A percentile compares a stretch with the other conserved stretches of the same genome.
Conservation (phyloP, 208 protist genomes). For the Leishmania amazonensis region DNA sequence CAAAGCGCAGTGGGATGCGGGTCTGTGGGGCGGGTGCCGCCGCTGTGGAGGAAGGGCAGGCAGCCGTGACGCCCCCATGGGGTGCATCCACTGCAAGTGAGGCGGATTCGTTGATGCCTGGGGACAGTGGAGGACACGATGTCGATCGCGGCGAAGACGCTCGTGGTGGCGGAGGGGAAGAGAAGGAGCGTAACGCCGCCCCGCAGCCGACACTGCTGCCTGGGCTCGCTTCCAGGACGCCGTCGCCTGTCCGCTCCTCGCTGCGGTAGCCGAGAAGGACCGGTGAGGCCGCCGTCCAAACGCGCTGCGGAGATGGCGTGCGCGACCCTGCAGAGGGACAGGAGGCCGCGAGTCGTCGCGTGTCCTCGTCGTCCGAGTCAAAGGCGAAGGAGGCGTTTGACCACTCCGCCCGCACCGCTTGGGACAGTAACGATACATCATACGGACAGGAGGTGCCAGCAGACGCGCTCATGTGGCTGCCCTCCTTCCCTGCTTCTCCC, state of each 20-base stretch:
- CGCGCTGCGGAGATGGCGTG: conserved; percentile 13
- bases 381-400: conserved; percentile 10
- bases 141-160: background rate
- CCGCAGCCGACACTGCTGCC: background rate
- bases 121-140: background rate
- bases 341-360: background rate
- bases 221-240: background rate
- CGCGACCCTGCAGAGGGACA: background rate
- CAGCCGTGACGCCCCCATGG: background rate
- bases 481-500: conserved; percentile 4
- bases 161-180: background rate
- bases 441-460: conserved; percentile 27
- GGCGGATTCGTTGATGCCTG: background rate
- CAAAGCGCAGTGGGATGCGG: conserved; percentile 38
- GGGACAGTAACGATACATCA: conserved; percentile 37
- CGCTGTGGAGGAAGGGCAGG: background rate
- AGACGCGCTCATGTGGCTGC: conserved; percentile 2
- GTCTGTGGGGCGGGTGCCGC: background rate
- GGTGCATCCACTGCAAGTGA: conserved; percentile 1
- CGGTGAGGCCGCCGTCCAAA: background rate
- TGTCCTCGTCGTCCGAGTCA: background rate
- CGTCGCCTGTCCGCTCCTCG: conserved; percentile 5
- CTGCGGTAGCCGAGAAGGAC: conserved; percentile 12
- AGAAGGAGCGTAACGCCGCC: background rate
- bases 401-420: conserved; percentile 37